Percentiles rank a stretch among this genome's conserved stretches.
phyloP scores from a whole-genome alignment of 768 basidiomycete species.

The Boletus coccyginus region DNA sequence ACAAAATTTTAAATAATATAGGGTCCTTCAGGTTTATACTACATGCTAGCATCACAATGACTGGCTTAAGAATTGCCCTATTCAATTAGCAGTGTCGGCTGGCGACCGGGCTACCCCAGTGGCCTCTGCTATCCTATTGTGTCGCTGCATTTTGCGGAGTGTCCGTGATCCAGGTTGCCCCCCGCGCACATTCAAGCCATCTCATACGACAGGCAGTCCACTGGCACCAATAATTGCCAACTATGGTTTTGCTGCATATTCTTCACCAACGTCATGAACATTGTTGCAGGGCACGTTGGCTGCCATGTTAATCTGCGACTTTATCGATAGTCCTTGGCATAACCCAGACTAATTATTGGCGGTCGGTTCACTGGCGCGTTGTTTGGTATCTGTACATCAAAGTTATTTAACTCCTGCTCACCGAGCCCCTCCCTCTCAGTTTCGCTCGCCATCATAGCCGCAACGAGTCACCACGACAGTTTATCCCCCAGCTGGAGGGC shows the following conservation, averaged over 20 bases:
- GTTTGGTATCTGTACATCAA: slow-evolving; percentile 48
- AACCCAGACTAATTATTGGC: slow-evolving; percentile 49
- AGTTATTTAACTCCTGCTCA: slow-evolving; percentile 46
- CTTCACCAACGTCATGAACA: background rate
- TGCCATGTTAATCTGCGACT: slow-evolving; percentile 48
- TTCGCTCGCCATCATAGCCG: slow-evolving; percentile 41
- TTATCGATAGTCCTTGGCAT: slow-evolving; percentile 51
- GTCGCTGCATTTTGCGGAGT: slow-evolving; percentile 51
- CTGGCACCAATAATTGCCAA: slow-evolving; percentile 14
- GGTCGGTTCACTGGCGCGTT: slow-evolving; percentile 43
- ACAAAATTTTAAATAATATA: background rate
- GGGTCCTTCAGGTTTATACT: no score
- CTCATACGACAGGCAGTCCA: slow-evolving; percentile 43
- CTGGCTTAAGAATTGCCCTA: background rate
- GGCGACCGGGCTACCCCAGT: slow-evolving; percentile 12
- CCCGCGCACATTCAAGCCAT: slow-evolving; percentile 40
- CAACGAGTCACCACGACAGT: slow-evolving; percentile 46
- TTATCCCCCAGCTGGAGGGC: slow-evolving; percentile 58
- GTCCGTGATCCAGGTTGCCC: slow-evolving; percentile 48
- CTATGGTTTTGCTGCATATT: slow-evolving; percentile 3
- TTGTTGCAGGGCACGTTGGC: slow-evolving; percentile 49
- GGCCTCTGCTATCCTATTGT: slow-evolving; percentile 1
- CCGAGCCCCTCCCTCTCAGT: slow-evolving; percentile 39
- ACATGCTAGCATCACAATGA: background rate
- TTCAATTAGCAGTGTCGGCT: slow-evolving; percentile 3